Evolutionary conservation across 192 early-diverging fungal genomes (phyloP).

Genomic region (Podila horticola): DNA sequence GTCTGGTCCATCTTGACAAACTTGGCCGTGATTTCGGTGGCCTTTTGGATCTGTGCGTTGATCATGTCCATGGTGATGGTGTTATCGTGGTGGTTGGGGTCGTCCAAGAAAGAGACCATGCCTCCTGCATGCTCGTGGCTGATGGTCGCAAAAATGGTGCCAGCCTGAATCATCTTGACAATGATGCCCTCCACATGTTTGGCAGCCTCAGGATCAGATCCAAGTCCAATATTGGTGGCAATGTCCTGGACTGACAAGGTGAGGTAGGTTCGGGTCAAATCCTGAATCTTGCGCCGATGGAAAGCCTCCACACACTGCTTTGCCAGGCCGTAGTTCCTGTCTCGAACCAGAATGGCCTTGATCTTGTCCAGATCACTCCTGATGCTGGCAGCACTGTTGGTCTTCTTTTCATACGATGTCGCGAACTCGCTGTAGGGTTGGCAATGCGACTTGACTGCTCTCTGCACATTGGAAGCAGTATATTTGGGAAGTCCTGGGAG

Average conservation of each 20-base stretch:
- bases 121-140: constrained; percentile 56
- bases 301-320: constrained; percentile 57
- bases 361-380: constrained; percentile 55
- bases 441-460: constrained; percentile 52
- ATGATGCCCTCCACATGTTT: constrained; percentile 65
- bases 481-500: constrained; percentile 61
- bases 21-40: constrained; percentile 33
- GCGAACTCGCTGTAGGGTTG: constrained; percentile 68
- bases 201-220: constrained; percentile 39
- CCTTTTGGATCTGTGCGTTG: constrained; percentile 56
- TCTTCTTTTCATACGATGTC: constrained; percentile 63
- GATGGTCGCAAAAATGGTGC: constrained; percentile 60
- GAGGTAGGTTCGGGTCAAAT: constrained; percentile 80
- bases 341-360: constrained; percentile 47
- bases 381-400: constrained; percentile 44
- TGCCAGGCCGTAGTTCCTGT: constrained; percentile 74
- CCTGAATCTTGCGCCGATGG: constrained; percentile 69
- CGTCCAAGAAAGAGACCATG: constrained; percentile 81
- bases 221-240: constrained; percentile 62
- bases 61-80: constrained; percentile 55
- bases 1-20: constrained; percentile 40
- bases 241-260: constrained; percentile 81
- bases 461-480: constrained; percentile 57
- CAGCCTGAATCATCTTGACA: constrained; percentile 67
- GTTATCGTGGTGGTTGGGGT: constrained; percentile 58